phyloP scores from a whole-genome alignment of 495 filamentous ascomycete genomes.

The Geopyxis carbonaria region DNA sequence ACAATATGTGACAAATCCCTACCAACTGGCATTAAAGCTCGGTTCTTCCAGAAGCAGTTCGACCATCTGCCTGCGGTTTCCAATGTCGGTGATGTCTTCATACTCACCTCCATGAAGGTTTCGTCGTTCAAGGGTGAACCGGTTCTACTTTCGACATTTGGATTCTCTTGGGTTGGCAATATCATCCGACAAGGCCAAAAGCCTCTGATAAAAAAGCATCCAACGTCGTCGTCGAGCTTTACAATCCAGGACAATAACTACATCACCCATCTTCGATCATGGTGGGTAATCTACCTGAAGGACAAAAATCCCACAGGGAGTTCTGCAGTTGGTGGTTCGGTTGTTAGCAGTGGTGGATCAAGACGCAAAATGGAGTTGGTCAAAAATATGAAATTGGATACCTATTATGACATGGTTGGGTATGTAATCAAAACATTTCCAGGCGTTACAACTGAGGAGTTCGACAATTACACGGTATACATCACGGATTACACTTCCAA shows the following conservation, averaged over 20 bases:
- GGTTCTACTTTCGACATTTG: neutral
- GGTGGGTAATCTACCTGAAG: slow-evolving; percentile 11
- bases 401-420: slow-evolving; percentile 55
- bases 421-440: slow-evolving; percentile 51
- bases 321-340: neutral
- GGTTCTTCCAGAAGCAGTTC: slow-evolving; percentile 10
- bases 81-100: slow-evolving; percentile 14
- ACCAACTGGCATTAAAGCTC: slow-evolving; percentile 8
- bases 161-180: slow-evolving; percentile 10
- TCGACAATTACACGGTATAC: slow-evolving; percentile 43
- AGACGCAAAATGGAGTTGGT: slow-evolving; percentile 43
- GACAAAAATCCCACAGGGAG: neutral
- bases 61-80: slow-evolving; percentile 15
- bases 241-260: slow-evolving; percentile 7
- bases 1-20: slow-evolving; percentile 16
- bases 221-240: slow-evolving; percentile 3
- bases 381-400: slow-evolving; percentile 39
- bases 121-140: slow-evolving; percentile 1
- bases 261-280: slow-evolving; percentile 11
- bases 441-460: too few species aligned
- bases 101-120: slow-evolving; percentile 12
- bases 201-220: slow-evolving; percentile 3
- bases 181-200: slow-evolving; percentile 7
- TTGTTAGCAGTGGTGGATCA: neutral
- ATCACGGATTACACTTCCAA: slow-evolving; percentile 66